Evolutionary conservation across 495 filamentous ascomycete species (phyloP).

Genomic region (Daldinia bambusicola): DNA sequence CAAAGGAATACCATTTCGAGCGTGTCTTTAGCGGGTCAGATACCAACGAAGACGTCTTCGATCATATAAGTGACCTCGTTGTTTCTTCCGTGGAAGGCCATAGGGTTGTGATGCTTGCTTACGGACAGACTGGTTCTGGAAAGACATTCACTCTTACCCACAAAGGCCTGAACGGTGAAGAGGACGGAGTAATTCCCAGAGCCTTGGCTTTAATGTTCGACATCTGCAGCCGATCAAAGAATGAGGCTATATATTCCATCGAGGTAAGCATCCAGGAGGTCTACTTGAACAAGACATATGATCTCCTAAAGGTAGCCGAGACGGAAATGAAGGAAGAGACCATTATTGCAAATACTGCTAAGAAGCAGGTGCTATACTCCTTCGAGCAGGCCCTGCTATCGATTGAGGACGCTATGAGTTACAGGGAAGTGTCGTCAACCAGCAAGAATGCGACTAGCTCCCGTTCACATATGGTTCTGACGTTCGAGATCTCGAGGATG

Average conservation of each 20-base stretch:
- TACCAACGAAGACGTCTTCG: conserved; percentile 85
- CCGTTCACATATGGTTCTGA: conserved; percentile 93
- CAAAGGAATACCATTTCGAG: conserved; percentile 86
- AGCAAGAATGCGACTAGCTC: conserved; percentile 91
- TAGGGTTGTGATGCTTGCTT: conserved; percentile 74
- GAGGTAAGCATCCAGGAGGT: conserved; percentile 93
- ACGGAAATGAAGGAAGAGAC: conserved; percentile 80
- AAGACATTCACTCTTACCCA: conserved; percentile 58
- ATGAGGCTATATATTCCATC: conserved; percentile 81
- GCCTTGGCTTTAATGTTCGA: conserved; percentile 89
- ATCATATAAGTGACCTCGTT: conserved; percentile 92
- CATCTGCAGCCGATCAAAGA: conserved; percentile 45
- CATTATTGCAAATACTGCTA: not conserved
- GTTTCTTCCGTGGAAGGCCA: conserved; percentile 91
- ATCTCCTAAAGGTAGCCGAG: conserved; percentile 68
- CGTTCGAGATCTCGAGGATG: conserved; percentile 70
- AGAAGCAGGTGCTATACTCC: not conserved
- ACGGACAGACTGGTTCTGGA: conserved; percentile 61
- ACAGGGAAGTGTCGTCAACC: conserved; percentile 58
- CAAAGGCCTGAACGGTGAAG: conserved; percentile 63
- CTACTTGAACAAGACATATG: conserved; percentile 93
- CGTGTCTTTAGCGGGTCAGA: conserved; percentile 82
- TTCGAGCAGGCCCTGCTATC: conserved; percentile 9
- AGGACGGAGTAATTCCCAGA: conserved; percentile 91
- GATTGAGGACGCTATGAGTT: conserved; percentile 2